Evolutionary conservation across 2,329 filamentous ascomycete genomes (phyloP).

Genomic region (Plenodomus biglobosus): DNA sequence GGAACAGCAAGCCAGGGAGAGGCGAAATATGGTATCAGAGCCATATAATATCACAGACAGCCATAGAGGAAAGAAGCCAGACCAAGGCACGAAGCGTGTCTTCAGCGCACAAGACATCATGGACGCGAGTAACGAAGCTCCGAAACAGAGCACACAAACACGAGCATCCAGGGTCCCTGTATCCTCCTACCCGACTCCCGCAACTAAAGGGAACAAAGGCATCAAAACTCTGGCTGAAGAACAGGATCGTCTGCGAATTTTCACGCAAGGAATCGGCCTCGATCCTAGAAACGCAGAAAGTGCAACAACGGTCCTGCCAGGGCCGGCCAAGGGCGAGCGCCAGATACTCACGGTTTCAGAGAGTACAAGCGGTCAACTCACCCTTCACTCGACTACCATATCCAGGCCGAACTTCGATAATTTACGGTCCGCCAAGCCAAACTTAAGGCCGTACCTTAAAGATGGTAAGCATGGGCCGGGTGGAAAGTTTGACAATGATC

Average conservation of each 20-base stretch:
- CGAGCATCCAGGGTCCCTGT: background rate
- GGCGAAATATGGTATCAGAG: too few relatives aligned
- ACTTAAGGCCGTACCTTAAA: conserved; percentile 17
- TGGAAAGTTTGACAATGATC: conserved; percentile 21
- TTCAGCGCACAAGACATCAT: too few relatives aligned
- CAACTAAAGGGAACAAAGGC: background rate
- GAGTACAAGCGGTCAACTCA: background rate
- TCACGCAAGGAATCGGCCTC: conserved; percentile 2
- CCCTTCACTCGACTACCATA: background rate
- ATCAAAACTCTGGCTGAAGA: background rate
- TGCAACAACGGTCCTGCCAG: conserved; percentile 1
- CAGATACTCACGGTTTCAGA: conserved; percentile 5
- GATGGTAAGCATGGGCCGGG: conserved; percentile 22
- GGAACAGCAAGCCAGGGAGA: background rate
- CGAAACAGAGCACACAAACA: background rate
- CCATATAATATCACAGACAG: too few relatives aligned
- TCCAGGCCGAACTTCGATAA: background rate
- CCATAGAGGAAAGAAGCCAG: too few relatives aligned
- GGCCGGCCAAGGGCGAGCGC: background rate
- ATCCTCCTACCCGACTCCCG: background rate
- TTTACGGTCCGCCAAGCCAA: background rate
- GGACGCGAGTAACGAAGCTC: background rate
- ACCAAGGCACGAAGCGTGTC: too few relatives aligned
- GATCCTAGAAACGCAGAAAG: background rate
- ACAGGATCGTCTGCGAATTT: background rate